phyloP scores from a whole-genome alignment of 768 basidiomycete species.

The Mycena metata region DNA sequence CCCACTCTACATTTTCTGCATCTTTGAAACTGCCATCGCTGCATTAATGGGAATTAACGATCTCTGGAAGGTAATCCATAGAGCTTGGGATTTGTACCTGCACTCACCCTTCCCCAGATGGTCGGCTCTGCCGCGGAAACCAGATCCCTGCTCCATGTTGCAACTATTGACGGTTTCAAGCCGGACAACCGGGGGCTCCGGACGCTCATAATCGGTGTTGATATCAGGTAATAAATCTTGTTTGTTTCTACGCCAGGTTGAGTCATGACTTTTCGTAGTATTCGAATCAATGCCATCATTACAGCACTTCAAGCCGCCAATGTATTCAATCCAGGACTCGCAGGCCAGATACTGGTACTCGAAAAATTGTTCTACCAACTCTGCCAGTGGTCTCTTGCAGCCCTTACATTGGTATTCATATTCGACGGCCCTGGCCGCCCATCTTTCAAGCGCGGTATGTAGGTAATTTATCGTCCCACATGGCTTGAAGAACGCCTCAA shows the following conservation, averaged over 20 bases:
- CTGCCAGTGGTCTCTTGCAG: neutral
- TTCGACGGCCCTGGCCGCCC: constrained; percentile 9
- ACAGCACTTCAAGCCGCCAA: neutral
- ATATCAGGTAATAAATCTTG: constrained; percentile 4
- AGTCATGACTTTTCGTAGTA: neutral
- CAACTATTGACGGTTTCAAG: constrained; percentile 16
- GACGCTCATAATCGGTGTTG: constrained; percentile 3
- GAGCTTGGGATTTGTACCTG: no score
- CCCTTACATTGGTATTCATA: constrained; percentile 10
- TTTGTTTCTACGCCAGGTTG: no score
- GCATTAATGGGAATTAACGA: no score
- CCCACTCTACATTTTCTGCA: no score
- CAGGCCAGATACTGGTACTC: neutral
- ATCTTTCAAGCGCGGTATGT: constrained; percentile 3
- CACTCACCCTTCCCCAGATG: no score
- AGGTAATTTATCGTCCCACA: neutral
- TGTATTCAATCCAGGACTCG: neutral
- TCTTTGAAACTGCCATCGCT: no score
- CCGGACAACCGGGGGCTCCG: neutral
- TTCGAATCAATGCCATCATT: neutral
- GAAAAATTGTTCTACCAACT: neutral
- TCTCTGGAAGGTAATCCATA: no score
- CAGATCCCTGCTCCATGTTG: constrained; percentile 12
- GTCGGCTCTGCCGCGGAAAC: constrained; percentile 12
- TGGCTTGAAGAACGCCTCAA: neutral